Evolutionary conservation across 805 yeast species (phyloP), one percentile per base, ranked within the genome.

Genomic region (Maudiozyma bulderi): DNA sequence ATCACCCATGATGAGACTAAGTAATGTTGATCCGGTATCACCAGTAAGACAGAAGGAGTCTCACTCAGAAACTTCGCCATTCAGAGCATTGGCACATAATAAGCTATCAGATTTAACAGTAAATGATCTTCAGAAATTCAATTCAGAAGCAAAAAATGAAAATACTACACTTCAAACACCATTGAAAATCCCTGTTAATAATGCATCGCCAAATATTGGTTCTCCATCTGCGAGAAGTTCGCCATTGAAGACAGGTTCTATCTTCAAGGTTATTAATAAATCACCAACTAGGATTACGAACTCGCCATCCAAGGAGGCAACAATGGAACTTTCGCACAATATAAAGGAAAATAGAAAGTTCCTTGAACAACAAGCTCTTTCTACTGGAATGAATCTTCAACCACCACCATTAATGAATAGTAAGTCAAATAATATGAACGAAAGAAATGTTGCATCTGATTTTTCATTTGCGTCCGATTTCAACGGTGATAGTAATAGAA

Each of bases 281-380:
- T 57, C 65, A 6, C 62, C 65, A 9, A 48, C 58, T 3, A 58
- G 54, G 28, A 52, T 56, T 11, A 43, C 50, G 3, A 50, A 40
- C 32, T 49, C 43, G 26, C 8, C 34, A 20, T 33, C 43, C 7
- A 14, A 26, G 7, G n/a, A 26, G 5, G 32, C 26, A 5, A n/a
- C n/a, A 10, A n/a, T 8, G 3, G 43, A 38, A 9, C 15, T 15
- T 15, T 6, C 14, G 6, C 38, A 14, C 6, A 14, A 45, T 45
- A 9, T 31, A 13, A 10, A 15, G 4, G 37, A 32, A 42, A 15
- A 30, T 42, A 30, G 44, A 31, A 32, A 14, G 8, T 4, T 31
- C 14, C 14, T 10, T 10, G 28, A 42, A 20, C 13, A 15, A 10
- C 13, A 20, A 42, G 31, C 29, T 8, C 7, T 39, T 6, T 28